phyloP scores from a whole-genome alignment of 805 yeast genomes.

The Wickerhamiella occidentalis region DNA sequence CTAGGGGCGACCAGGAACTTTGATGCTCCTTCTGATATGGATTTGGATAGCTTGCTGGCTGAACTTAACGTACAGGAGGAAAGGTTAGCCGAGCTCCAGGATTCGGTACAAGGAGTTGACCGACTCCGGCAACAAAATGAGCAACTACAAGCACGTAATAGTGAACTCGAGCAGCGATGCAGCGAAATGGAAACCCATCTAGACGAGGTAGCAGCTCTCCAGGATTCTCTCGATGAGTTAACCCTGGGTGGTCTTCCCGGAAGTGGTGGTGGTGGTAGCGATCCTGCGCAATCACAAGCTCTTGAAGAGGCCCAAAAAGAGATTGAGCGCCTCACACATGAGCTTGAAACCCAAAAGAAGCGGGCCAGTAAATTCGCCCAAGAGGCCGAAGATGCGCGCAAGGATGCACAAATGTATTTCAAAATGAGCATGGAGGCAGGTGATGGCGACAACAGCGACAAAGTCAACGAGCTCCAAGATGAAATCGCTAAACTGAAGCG shows the following conservation, averaged over 20 bases:
- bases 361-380: constrained; percentile 1
- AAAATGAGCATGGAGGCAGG: constrained; percentile 6
- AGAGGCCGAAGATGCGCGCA: constrained; percentile 6
- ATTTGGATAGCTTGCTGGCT: constrained; percentile 15
- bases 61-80: constrained; percentile 20
- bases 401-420: constrained; percentile 11
- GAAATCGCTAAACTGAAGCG: not conserved
- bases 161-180: not conserved
- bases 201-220: constrained; percentile 4
- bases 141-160: constrained; percentile 2
- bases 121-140: constrained; percentile 18
- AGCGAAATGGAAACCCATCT: constrained; percentile 3
- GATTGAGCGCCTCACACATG: not conserved
- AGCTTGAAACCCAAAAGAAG: constrained; percentile 1
- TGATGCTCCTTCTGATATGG: constrained; percentile 10
- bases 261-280: not conserved
- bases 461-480: not conserved
- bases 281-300: not conserved
- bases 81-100: constrained; percentile 20
- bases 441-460: not conserved
- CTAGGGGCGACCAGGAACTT: constrained; percentile 1
- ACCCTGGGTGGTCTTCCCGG: not conserved
- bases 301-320: not conserved
- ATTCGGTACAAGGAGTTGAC: constrained; percentile 22
- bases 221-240: constrained; percentile 7